Base-by-base conservation (phyloP, 2,329 filamentous ascomycete species). In the Lecanicillium sp. region DNA sequence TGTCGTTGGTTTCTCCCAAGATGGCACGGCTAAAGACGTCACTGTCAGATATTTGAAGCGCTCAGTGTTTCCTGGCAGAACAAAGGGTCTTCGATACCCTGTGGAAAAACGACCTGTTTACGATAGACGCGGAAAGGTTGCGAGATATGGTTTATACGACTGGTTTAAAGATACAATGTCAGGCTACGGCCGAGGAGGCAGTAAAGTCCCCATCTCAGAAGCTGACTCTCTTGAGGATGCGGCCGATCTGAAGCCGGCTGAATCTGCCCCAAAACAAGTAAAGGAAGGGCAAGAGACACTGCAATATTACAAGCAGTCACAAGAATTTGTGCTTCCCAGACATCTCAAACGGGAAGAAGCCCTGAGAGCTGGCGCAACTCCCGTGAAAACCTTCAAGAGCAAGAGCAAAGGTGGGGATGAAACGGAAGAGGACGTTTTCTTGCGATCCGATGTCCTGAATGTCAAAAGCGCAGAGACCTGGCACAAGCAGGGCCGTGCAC, bases 381-480 rank as follows among this genome's bases (percentile, higher is more conserved):
- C 84, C 2, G 81, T 87, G 27, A 85, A 83, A 47, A 72, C 74
- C 9, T 95, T 96, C 58, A 77, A 70, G 4, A 78, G 78, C 43
- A 80, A 79, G 33, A 80, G 76, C 9, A 95, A 90, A 59, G 83
- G 81, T 12, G 77, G 78, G 32, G 83, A 81, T 33, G 63, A 73
- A 3, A 83, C 82, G 32, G 76, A 85, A 42, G 87, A 95, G 55
- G 80, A 85, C 1, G 87, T 96, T 0, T 96, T 79, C 54, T 72
- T 72, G 1, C 80, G 90, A 25, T 73, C 75, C 38, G 89, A 96
- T 48, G 78, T 96, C 0, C 78, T 89, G 3, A 71, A 75, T 29
- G 94, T 94, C 57, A 89, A 95, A 59, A 94, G 86, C 19, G 83
- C 85, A 2, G 92, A 98, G 57, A 95, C 86, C 2, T 98, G 92